A percentile compares a stretch with the other conserved stretches of the same genome.
phyloP scores from a whole-genome alignment of 352 stramenopile genomes.

The Phytophthora fragariaefolia region DNA sequence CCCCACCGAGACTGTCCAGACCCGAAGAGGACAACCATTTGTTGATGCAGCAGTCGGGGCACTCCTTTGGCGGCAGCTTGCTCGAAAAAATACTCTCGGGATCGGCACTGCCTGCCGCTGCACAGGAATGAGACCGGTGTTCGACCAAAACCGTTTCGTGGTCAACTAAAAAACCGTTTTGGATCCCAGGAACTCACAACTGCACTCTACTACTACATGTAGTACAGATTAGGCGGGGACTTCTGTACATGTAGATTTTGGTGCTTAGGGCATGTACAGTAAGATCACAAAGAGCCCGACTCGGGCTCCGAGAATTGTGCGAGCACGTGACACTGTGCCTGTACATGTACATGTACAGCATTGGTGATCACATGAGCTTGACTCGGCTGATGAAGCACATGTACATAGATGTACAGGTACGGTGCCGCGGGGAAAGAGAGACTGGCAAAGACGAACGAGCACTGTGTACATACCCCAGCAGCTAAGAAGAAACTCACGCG shows the following conservation, averaged over 20 bases:
- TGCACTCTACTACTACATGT: too few relatives aligned
- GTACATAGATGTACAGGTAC: slow-evolving; percentile 11
- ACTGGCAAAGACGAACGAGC: slow-evolving; percentile 17
- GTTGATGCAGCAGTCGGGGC: slow-evolving; percentile 1
- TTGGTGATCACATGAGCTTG: slow-evolving; percentile 13
- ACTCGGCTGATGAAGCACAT: too few relatives aligned
- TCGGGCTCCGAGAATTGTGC: slow-evolving; percentile 12
- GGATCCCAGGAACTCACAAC: too few relatives aligned
- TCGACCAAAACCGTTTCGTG: too few relatives aligned
- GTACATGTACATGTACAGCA: neutral
- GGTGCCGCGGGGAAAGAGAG: slow-evolving; percentile 33
- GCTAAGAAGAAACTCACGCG: slow-evolving; percentile 28
- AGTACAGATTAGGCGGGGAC: too few relatives aligned
- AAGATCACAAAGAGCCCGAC: neutral
- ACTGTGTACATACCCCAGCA: slow-evolving; percentile 13
- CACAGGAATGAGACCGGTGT: too few relatives aligned
- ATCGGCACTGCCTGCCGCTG: slow-evolving; percentile 20
- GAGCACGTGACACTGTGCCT: slow-evolving; percentile 20
- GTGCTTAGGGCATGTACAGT: too few relatives aligned
- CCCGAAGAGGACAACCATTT: slow-evolving; percentile 1
- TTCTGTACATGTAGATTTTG: too few relatives aligned
- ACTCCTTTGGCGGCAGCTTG: slow-evolving; percentile 17
- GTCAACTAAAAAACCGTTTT: too few relatives aligned
- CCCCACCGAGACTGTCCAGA: slow-evolving; percentile 1
- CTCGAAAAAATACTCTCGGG: slow-evolving; percentile 16